Conservation (phyloP, 306 rosid species). For the Mimosa bimucronata region DNA sequence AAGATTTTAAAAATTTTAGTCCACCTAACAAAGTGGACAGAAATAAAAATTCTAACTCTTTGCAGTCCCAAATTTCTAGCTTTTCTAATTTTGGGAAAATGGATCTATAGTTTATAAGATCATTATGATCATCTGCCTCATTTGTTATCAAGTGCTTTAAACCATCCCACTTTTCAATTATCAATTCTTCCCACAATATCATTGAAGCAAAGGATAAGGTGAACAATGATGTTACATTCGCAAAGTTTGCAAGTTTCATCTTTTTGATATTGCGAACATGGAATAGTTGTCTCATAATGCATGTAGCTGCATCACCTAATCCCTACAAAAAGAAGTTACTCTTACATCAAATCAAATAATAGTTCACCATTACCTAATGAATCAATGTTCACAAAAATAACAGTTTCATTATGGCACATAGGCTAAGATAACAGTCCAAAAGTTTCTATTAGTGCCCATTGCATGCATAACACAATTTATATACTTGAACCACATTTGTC, state of each 20-base stretch:
- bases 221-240: constrained; percentile 18
- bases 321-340: neutral
- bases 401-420: neutral
- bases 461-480: neutral
- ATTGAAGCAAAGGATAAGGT: constrained; percentile 9
- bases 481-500: neutral
- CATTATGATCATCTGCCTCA: neutral
- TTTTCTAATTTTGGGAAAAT: constrained; percentile 20
- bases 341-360: neutral
- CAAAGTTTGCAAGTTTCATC: constrained; percentile 17
- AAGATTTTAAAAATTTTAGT: constrained; percentile 11
- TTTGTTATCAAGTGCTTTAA: constrained; percentile 6
- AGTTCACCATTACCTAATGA: too few species aligned
- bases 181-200: constrained; percentile 30
- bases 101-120: neutral
- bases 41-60: constrained; percentile 8
- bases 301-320: neutral
- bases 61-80: constrained; percentile 16
- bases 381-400: neutral
- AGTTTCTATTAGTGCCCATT: neutral
- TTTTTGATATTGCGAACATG: constrained; percentile 11
- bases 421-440: neutral
- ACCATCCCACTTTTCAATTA: constrained; percentile 10
- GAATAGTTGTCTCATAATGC: constrained; percentile 10
- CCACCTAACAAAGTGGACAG: constrained; percentile 12